These are phyloP conservation scores for Nevesoporus exiguus DNA, from an alignment of 768 basidiomycete genomes.

Conservation along the genomic window DNA sequence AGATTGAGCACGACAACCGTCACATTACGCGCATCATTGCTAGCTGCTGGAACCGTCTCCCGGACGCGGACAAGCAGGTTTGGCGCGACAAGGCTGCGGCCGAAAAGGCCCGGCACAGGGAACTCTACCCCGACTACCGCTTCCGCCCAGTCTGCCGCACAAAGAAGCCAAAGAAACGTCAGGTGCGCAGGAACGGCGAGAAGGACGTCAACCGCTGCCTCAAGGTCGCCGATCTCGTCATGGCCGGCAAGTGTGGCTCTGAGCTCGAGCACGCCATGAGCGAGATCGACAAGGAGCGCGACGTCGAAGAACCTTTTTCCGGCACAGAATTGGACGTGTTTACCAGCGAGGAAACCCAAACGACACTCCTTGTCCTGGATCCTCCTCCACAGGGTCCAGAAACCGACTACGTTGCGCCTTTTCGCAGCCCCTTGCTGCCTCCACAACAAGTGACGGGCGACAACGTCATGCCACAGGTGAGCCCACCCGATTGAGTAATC, in stretches of 20 bases:
- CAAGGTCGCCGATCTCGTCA: conserved; percentile 47
- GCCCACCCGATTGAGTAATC: not conserved
- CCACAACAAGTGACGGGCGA: not conserved
- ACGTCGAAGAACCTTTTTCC: not conserved
- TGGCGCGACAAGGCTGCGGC: conserved; percentile 50
- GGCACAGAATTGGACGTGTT: conserved; percentile 1
- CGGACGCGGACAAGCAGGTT: conserved; percentile 46
- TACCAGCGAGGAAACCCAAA: not conserved
- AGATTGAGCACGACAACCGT: conserved; percentile 53
- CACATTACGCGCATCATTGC: conserved; percentile 57
- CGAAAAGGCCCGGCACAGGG: conserved; percentile 48
- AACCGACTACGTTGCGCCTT: conserved; percentile 17
- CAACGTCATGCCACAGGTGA: conserved; percentile 8
- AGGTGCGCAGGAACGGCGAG: conserved; percentile 47
- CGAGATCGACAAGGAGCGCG: conserved; percentile 24
- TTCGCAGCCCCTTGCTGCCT: conserved; percentile 32
- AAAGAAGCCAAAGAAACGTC: conserved; percentile 46
- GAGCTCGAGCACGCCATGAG: conserved; percentile 46
- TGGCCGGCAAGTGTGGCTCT: conserved; percentile 47
- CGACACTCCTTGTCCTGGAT: not conserved
- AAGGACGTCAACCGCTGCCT: conserved; percentile 49
- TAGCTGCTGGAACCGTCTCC: conserved; percentile 51
- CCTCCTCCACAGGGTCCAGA: not conserved
- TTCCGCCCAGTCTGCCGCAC: conserved; percentile 46
- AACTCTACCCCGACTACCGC: conserved; percentile 52